Evolutionary conservation across 805 yeast species (phyloP), one percentile per base, ranked within the genome.

Genomic region (Candida ovalis): DNA sequence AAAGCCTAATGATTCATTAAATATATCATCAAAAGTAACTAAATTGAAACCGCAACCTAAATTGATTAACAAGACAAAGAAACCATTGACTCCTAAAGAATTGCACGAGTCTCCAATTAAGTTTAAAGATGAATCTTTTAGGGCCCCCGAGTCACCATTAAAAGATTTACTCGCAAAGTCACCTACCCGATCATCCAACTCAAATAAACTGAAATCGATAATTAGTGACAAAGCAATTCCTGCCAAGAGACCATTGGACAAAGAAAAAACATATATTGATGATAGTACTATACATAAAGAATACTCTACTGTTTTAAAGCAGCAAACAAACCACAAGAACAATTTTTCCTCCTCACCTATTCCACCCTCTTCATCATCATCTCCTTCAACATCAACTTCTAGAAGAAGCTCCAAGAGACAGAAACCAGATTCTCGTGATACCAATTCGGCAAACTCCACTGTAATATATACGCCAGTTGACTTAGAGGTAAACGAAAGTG

Each of bases 291-390:
- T 59, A 2, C 53, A 58, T 37, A 44, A 51, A 27, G 64, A 56
- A 27, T 57, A 50, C 33, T 60, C 64, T 1, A 49, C 42, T 39
- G 47, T 54, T 27, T 43, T 59, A 21, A 57, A 60, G 38, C 57
- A 50, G 19, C 51, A 48, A 7, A 55, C 61, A 1, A 62, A 59
- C 13, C 56, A 46, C 40, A 62, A 60, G 40, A 47, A 57, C 6
- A 45, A 51, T 8, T 62, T 62, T 35, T 62, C 66, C 1, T 57
- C 61, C 4, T 56, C 61, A 24, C 42, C 56, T 33, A 35, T 43
- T 13, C 44, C 57, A 4, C 27, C 25, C 9, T 15, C 36, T 12
- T 33, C 38, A 33, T 13, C 15, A 30, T 40, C 21, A 39, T 24
- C 42, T 15, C 7, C 42, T 3, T 5, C 38, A 7, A 4, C 38